Evolutionary conservation across 352 stramenopile species (phyloP), one percentile per base, ranked within the genome.

Genomic region (Globisporangium paddicum): DNA sequence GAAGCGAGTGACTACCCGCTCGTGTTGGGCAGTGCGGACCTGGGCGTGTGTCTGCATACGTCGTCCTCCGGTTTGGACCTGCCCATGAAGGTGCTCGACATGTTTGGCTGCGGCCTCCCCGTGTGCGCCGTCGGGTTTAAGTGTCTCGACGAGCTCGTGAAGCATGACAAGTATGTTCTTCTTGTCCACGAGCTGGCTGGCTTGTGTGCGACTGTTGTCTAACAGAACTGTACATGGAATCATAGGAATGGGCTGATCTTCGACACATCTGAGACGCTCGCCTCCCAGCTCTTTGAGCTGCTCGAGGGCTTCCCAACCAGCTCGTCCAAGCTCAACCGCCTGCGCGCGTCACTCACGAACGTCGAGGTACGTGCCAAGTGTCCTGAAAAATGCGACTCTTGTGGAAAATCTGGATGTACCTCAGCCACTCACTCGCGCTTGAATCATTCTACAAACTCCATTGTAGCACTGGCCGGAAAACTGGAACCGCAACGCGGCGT

Each of bases 51-150:
- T 32, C 79, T 99, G n/a, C 98, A 99, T 80, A 99, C 95, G 10
- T 99, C 94, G 5, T 99, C 96, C 3, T 98, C 90, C 5, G 98
- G 97, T 0, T 72, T 99, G 34, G 98, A 99, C 74, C 72, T 99
- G 42, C 98, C 98, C 5, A 99, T 99, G 97, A 99, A 99, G 60
- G 96, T 99, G 44, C 76, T 99, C 34, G 98, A 99, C 75, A 98
- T 99, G 93, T 99, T 99, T 82, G 98, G 98, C 35, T 97, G 90
- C 59, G 83, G 87, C 14, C 77, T 99, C 35, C 98, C 98, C 18
- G 98, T 99, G 0, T 98, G 95, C 66, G 97, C 97, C 3, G 84
- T 98, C 32, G 76, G 74, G 41, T 99, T 99, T 80, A 74, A 89
- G 53, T 98, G 95, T 62, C 71, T 99, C n/a, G 67, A 75, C 30